Conservation (phyloP, 2,329 filamentous ascomycete genomes). For the Cladosporium velox region DNA sequence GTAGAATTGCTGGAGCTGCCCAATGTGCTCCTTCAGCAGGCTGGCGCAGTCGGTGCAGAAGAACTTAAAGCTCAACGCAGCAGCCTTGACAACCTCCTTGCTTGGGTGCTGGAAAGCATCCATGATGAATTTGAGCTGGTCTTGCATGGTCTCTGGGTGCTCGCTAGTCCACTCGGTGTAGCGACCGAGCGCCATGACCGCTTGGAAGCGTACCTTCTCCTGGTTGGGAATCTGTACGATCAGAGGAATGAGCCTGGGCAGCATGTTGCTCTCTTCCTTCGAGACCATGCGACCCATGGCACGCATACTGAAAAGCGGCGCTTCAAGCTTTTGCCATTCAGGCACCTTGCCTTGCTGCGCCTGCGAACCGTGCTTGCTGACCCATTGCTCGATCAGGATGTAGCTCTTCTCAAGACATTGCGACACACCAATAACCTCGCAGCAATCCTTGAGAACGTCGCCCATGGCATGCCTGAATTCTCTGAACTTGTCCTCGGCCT, state of each 20-base stretch:
- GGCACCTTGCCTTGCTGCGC: constrained; percentile 75
- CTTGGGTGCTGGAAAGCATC: constrained; percentile 86
- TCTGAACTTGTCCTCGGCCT: constrained; percentile 94
- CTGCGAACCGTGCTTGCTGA: constrained; percentile 75
- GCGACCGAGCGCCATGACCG: constrained; percentile 93
- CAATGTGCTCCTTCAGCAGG: constrained; percentile 77
- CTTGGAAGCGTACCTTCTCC: constrained; percentile 96
- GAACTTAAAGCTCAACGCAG: constrained; percentile 93
- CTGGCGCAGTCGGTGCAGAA: constrained; percentile 94
- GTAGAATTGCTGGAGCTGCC: constrained; percentile 89
- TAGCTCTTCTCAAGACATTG: constrained; percentile 91
- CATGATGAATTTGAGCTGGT: constrained; percentile 94
- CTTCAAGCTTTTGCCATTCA: constrained; percentile 95
- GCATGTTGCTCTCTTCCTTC: constrained; percentile 79
- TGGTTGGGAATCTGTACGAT: constrained; percentile 93
- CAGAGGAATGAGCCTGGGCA: constrained; percentile 89
- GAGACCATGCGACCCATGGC: constrained; percentile 97
- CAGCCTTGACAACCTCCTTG: constrained; percentile 86
- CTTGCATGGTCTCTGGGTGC: constrained; percentile 87
- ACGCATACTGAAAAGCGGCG: constrained; percentile 90
- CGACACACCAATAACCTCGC: constrained; percentile 90
- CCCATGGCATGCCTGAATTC: constrained; percentile 97
- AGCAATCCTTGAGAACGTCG: constrained; percentile 94
- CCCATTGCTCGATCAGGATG: constrained; percentile 83
- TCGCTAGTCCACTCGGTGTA: constrained; percentile 98